phyloP scores from a whole-genome alignment of 192 early-diverging fungal genomes.

The Coemansia sp. region DNA sequence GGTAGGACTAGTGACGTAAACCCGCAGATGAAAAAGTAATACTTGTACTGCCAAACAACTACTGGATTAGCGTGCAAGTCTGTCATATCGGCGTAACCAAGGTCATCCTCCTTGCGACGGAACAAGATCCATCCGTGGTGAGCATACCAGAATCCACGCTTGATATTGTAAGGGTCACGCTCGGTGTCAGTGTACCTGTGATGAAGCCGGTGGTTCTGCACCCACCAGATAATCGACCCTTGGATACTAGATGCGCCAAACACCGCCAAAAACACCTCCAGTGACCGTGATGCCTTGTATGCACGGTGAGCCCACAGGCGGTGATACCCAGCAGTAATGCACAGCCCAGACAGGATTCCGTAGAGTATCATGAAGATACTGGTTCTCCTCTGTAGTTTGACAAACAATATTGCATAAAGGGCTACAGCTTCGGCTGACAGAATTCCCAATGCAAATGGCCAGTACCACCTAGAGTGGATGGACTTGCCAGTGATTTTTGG shows the following conservation, averaged over 20 bases:
- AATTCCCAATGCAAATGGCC: conserved; percentile 59
- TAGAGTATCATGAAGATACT: conserved; percentile 37
- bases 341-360: conserved; percentile 35
- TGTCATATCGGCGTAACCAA: conserved; percentile 84
- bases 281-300: conserved; percentile 66
- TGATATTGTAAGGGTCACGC: conserved; percentile 81
- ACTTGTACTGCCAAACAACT: conserved; percentile 78
- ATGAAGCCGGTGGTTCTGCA: conserved; percentile 84
- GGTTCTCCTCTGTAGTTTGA: conserved; percentile 73
- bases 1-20: conserved; percentile 80
- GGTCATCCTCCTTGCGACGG: conserved; percentile 69
- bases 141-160: conserved; percentile 78
- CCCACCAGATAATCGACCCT: conserved; percentile 89
- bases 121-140: conserved; percentile 89
- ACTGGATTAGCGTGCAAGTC: conserved; percentile 77
- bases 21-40: conserved; percentile 74
- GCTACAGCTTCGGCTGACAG: conserved; percentile 66
- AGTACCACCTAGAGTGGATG: conserved; percentile 54
- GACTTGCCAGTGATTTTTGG: conserved; percentile 42
- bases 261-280: conserved; percentile 65
- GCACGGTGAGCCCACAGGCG: conserved; percentile 82
- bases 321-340: conserved; percentile 77
- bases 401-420: conserved; percentile 75
- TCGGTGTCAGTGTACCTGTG: conserved; percentile 90
- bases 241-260: conserved; percentile 74